These are phyloP conservation scores for Claviceps sorghi DNA, from an alignment of 2,329 filamentous ascomycete genomes.

Conservation along the genomic window DNA sequence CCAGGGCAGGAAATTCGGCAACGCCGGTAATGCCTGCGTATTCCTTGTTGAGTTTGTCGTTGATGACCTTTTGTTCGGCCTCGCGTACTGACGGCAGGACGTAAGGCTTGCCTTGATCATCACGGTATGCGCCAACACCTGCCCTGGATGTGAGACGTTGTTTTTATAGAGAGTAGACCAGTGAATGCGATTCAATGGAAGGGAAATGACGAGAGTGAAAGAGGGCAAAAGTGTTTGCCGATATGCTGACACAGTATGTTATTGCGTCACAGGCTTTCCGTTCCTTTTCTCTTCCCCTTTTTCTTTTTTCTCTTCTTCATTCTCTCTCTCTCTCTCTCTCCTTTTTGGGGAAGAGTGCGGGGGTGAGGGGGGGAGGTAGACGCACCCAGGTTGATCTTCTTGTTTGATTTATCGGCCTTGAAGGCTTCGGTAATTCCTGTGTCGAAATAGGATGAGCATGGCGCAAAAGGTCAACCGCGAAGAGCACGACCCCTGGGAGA, in stretches of 20 bases:
- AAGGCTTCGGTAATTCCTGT: conserved; percentile 90
- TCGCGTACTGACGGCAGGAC: conserved; percentile 85
- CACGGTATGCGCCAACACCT: conserved; percentile 96
- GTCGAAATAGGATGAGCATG: conserved; percentile 10
- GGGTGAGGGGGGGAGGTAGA: conserved; percentile 1
- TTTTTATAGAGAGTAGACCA: conserved; percentile 6
- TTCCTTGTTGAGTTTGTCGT: conserved; percentile 77
- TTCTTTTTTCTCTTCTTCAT: no score
- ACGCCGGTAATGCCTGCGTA: conserved; percentile 96
- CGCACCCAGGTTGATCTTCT: conserved; percentile 96
- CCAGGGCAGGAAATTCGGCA: conserved; percentile 83
- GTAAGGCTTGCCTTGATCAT: conserved; percentile 95
- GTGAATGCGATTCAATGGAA: background rate
- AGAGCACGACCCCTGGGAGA: background rate
- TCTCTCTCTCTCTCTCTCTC: no score
- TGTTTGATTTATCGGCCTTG: conserved; percentile 84
- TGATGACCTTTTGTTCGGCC: conserved; percentile 76
- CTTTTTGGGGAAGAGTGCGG: no score
- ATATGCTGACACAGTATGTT: background rate
- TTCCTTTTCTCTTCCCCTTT: no score
- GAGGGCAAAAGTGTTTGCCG: background rate
- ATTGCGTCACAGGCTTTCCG: background rate
- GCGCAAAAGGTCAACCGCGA: background rate
- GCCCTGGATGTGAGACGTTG: conserved; percentile 6
- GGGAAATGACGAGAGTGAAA: background rate